Evolutionary conservation across 805 yeast species (phyloP).

Genomic region (Peterozyma toletana): DNA sequence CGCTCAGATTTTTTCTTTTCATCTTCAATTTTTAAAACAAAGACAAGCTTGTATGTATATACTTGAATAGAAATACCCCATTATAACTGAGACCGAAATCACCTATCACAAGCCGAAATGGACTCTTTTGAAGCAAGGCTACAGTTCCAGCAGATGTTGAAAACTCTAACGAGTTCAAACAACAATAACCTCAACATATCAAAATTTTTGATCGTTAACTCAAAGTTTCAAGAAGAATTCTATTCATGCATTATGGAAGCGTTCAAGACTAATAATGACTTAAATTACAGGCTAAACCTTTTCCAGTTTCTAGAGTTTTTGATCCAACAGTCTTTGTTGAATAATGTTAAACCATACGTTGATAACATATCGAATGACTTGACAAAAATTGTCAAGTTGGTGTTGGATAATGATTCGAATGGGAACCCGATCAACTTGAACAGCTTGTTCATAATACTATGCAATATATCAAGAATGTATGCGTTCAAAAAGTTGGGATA

Average conservation of each 20-base stretch:
- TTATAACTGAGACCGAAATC: too few relatives aligned
- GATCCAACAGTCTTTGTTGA: constrained; percentile 27
- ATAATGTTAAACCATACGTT: constrained; percentile 11
- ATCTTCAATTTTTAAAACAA: too few relatives aligned
- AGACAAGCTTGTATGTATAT: too few relatives aligned
- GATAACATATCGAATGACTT: constrained; percentile 23
- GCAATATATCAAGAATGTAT: constrained; percentile 17
- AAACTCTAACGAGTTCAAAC: constrained; percentile 57
- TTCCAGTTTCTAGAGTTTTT: constrained; percentile 67
- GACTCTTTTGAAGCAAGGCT: constrained; percentile 85
- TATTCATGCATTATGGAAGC: constrained; percentile 62
- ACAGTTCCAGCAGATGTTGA: constrained; percentile 62
- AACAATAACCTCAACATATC: constrained; percentile 44
- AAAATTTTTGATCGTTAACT: constrained; percentile 47
- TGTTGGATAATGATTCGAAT: constrained; percentile 24
- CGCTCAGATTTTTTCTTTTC: too few relatives aligned
- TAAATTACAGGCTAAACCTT: constrained; percentile 59
- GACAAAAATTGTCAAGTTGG: constrained; percentile 21
- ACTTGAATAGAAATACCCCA: too few relatives aligned
- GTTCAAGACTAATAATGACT: constrained; percentile 35
- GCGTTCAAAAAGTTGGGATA: constrained; percentile 13
- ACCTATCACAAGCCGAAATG: constrained; percentile 31
- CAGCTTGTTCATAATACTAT: constrained; percentile 17
- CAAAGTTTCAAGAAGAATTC: constrained; percentile 60
- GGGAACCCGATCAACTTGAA: constrained; percentile 21